A percentile compares a stretch with the other conserved stretches of the same genome.
These are phyloP conservation scores for Chalaropsis thielavioides DNA, from an alignment of 2,329 filamentous ascomycete genomes.

Conservation along the genomic window DNA sequence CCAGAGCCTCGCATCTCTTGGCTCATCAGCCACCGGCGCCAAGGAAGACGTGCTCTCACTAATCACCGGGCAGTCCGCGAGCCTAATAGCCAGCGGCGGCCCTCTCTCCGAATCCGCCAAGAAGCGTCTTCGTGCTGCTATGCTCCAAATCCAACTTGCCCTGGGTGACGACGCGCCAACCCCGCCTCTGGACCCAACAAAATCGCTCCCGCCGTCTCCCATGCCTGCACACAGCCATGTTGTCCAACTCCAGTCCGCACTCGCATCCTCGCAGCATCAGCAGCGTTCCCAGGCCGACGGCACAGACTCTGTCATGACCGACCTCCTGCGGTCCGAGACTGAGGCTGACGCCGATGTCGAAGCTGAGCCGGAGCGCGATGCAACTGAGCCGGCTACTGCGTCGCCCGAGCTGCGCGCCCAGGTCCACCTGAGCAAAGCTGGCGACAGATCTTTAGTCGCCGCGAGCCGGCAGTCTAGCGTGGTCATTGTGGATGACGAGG, in stretches of 20 bases:
- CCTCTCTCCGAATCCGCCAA: slow-evolving; percentile 31
- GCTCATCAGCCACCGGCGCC: neutral
- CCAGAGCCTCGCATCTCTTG: neutral
- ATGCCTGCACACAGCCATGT: neutral
- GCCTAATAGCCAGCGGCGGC: slow-evolving; percentile 28
- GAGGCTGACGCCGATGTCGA: neutral
- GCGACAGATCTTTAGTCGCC: neutral
- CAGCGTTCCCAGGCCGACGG: neutral
- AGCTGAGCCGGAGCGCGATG: neutral
- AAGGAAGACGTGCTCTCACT: slow-evolving; percentile 30
- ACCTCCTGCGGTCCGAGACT: slow-evolving; percentile 9
- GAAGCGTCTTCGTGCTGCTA: slow-evolving; percentile 29
- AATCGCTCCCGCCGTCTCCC: slow-evolving; percentile 10
- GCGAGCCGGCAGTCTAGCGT: neutral
- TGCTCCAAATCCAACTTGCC: slow-evolving; percentile 13
- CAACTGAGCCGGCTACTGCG: slow-evolving; percentile 1
- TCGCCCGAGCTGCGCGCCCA: slow-evolving; percentile 4
- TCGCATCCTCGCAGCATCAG: neutral
- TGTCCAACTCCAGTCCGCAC: neutral
- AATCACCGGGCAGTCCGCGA: slow-evolving; percentile 34
- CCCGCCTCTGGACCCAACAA: slow-evolving; percentile 8
- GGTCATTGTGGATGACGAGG: slow-evolving; percentile 10
- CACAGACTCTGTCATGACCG: slow-evolving; percentile 4
- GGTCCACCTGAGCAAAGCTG: neutral
- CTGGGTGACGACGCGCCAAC: slow-evolving; percentile 14